These are phyloP conservation scores for Actinomortierella ambigua DNA, from an alignment of 371 early-diverging fungal species.

Conservation along the genomic window DNA sequence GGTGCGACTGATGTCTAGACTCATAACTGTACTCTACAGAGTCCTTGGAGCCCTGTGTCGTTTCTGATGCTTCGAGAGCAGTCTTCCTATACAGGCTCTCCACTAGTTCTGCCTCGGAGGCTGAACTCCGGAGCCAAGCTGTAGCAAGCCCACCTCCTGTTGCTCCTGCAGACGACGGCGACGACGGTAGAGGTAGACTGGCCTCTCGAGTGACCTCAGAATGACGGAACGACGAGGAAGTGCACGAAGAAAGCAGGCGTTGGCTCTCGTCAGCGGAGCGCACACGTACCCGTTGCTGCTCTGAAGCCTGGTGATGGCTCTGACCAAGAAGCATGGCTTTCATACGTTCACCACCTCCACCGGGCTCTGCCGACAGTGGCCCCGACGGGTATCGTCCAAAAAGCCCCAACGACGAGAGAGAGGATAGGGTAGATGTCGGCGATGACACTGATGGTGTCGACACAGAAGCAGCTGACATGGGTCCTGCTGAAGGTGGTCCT, in stretches of 20 bases:
- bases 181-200: constrained; percentile 7
- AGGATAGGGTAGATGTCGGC: constrained; percentile 13
- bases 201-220: constrained; percentile 8
- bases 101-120: constrained; percentile 19
- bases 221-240: constrained; percentile 1
- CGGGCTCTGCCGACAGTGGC: constrained; percentile 33
- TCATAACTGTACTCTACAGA: constrained; percentile 3
- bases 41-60: not conserved
- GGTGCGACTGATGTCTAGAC: constrained; percentile 13
- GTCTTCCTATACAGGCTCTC: not conserved
- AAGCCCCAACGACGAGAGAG: constrained; percentile 17
- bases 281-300: constrained; percentile 15
- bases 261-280: constrained; percentile 31
- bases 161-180: constrained; percentile 23
- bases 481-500: constrained; percentile 9
- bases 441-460: constrained; percentile 14
- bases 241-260: not conserved
- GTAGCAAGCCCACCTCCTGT: constrained; percentile 1
- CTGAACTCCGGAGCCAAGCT: constrained; percentile 9
- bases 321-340: constrained; percentile 18
- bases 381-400: constrained; percentile 24
- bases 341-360: constrained; percentile 19
- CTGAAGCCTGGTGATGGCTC: not conserved
- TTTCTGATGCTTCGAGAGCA: constrained; percentile 1
- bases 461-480: constrained; percentile 12